Conservation (phyloP, 75 land plant genomes). For the Larix kaempferi region DNA sequence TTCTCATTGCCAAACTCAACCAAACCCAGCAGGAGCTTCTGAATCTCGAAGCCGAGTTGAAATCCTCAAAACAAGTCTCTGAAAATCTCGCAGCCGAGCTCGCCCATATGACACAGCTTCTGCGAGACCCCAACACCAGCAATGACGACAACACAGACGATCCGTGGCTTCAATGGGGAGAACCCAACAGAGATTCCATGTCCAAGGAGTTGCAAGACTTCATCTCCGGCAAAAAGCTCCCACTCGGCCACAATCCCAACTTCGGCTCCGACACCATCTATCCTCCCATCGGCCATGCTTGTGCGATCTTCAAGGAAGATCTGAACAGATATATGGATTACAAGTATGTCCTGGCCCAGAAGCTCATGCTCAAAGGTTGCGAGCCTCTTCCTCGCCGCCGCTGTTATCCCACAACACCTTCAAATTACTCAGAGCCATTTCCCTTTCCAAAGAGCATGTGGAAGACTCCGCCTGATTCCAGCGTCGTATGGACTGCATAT, state of each 20-base stretch:
- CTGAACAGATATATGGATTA: constrained; percentile 25
- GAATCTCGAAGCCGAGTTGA: neutral
- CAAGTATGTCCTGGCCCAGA: constrained; percentile 46
- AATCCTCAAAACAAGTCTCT: neutral
- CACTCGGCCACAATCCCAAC: constrained; percentile 21
- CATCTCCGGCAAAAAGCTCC: constrained; percentile 18
- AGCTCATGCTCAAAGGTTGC: constrained; percentile 59
- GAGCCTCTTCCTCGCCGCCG: constrained; percentile 65
- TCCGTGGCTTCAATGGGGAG: neutral
- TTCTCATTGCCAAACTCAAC: neutral
- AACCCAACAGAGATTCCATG: neutral
- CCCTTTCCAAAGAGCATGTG: constrained; percentile 46
- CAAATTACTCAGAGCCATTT: constrained; percentile 15
- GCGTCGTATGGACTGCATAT: constrained; percentile 51
- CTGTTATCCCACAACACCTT: constrained; percentile 32
- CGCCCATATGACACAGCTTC: neutral
- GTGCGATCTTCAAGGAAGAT: constrained; percentile 16
- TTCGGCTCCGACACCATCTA: constrained; percentile 15
- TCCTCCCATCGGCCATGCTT: constrained; percentile 36
- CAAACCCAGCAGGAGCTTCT: neutral
- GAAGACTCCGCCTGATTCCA: constrained; percentile 38
- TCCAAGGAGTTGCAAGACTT: constrained; percentile 20
- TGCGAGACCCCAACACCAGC: neutral
- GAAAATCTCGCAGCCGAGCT: neutral
- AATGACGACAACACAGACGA: neutral